phyloP scores from a whole-genome alignment of 1,284 basidiomycete genomes.

The Leccinum angustisporum region DNA sequence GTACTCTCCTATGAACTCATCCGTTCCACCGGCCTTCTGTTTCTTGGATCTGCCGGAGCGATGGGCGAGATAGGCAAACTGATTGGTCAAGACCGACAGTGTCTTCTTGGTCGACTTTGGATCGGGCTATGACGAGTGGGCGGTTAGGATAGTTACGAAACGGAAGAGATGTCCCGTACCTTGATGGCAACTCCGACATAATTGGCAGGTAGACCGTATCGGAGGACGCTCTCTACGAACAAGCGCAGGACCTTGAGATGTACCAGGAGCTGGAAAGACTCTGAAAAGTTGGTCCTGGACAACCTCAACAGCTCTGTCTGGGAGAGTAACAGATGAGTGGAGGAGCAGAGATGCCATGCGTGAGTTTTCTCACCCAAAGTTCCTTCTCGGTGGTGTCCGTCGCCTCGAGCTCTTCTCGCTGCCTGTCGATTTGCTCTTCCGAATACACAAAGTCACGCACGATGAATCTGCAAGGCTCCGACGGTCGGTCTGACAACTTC shows the following conservation, averaged over 20 bases:
- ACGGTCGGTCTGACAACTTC: constrained; percentile 6
- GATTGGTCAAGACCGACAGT: constrained; percentile 69
- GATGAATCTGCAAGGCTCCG: constrained; percentile 59
- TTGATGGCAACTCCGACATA: constrained; percentile 84
- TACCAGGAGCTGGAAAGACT: constrained; percentile 92
- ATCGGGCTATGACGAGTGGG: constrained; percentile 64
- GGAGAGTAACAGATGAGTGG: constrained; percentile 7
- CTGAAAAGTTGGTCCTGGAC: constrained; percentile 94
- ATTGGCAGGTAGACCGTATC: constrained; percentile 93
- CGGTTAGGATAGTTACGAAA: constrained; percentile 1
- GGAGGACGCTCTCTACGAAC: constrained; percentile 93
- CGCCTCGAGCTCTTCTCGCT: constrained; percentile 77
- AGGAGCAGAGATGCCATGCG: neutral
- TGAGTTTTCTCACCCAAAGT: constrained; percentile 75
- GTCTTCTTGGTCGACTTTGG: constrained; percentile 82
- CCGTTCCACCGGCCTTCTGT: constrained; percentile 40
- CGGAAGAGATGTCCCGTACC: constrained; percentile 43
- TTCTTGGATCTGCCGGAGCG: constrained; percentile 49
- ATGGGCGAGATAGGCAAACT: constrained; percentile 81
- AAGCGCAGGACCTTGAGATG: constrained; percentile 92
- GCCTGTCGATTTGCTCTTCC: constrained; percentile 80
- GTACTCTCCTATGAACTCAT: constrained; percentile 85
- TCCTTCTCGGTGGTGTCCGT: constrained; percentile 93
- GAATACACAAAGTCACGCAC: constrained; percentile 95
- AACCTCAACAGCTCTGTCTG: constrained; percentile 94